Evolutionary conservation across 1,139 yeast species (phyloP).

Genomic region (Geotrichum fermentans): DNA sequence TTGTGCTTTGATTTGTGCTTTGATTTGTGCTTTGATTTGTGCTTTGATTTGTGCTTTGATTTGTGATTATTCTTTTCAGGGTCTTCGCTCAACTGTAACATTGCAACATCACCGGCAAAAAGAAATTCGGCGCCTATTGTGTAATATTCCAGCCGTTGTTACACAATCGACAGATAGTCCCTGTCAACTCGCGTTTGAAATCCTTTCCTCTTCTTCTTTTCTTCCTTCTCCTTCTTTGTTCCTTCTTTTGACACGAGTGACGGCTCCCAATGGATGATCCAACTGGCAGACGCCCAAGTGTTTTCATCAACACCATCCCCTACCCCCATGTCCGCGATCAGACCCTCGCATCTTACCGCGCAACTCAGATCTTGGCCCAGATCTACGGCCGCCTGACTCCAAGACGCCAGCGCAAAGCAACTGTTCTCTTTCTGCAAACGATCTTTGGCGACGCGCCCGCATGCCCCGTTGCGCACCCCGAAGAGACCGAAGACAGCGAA

Average conservation of each 20-base stretch:
- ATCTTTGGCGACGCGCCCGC: constrained; percentile 1
- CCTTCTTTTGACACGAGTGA: too few relatives aligned
- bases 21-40: too few relatives aligned
- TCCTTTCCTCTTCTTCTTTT: background rate
- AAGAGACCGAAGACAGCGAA: background rate
- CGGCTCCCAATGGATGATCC: too few relatives aligned
- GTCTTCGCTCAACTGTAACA: background rate
- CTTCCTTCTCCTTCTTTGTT: background rate
- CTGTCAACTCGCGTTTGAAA: too few relatives aligned
- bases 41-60: too few relatives aligned
- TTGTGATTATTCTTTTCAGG: too few relatives aligned
- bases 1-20: too few relatives aligned
- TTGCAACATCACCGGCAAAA: background rate
- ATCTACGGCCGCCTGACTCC: background rate
- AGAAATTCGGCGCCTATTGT: too few relatives aligned
- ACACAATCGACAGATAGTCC: too few relatives aligned
- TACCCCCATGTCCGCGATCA: constrained; percentile 1
- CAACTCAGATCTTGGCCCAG: constrained; percentile 4
- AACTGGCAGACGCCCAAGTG: too few relatives aligned
- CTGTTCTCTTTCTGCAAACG: background rate
- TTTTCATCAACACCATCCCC: constrained; percentile 1
- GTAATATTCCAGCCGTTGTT: too few relatives aligned
- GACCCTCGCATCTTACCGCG: constrained; percentile 1
- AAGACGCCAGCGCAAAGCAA: constrained; percentile 1
- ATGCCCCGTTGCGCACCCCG: background rate